Conservation (phyloP, 2,329 filamentous ascomycete genomes). For the Epichloe brachyelytri region DNA sequence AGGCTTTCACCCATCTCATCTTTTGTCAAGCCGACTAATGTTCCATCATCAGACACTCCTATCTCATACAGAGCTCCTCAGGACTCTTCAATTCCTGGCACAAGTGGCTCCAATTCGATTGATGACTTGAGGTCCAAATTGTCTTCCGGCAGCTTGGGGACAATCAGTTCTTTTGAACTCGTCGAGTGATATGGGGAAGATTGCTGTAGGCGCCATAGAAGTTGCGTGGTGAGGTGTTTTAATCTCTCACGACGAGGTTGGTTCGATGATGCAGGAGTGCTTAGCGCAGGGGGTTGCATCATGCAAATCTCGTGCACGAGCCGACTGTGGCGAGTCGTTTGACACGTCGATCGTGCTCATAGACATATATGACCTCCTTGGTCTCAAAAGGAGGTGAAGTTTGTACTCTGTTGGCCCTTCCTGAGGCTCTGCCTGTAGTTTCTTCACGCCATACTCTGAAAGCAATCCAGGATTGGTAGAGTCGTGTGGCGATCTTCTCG, state of each 20-base stretch:
- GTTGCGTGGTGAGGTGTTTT: slow-evolving; percentile 84
- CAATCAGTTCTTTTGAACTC: slow-evolving; percentile 58
- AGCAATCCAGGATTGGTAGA: slow-evolving; percentile 27
- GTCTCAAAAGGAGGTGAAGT: slow-evolving; percentile 72
- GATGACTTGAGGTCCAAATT: slow-evolving; percentile 32
- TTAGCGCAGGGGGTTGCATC: slow-evolving; percentile 12
- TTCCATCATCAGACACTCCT: slow-evolving; percentile 88
- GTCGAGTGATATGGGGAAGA: slow-evolving; percentile 84
- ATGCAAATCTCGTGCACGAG: slow-evolving; percentile 2
- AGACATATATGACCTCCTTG: slow-evolving; percentile 58
- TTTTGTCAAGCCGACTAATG: slow-evolving; percentile 72
- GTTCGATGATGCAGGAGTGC: slow-evolving; percentile 32
- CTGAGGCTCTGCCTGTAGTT: slow-evolving; percentile 80
- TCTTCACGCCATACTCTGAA: slow-evolving; percentile 54
- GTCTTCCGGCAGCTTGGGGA: slow-evolving; percentile 62
- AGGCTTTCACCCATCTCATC: slow-evolving; percentile 92
- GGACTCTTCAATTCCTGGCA: slow-evolving; percentile 81
- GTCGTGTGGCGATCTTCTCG: slow-evolving; percentile 21
- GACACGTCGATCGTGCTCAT: slow-evolving; percentile 44
- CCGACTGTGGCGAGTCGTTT: slow-evolving; percentile 1
- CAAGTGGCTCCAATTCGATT: slow-evolving; percentile 40
- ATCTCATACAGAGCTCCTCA: slow-evolving; percentile 92
- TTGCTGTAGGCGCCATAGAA: slow-evolving; percentile 90
- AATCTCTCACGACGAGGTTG: slow-evolving; percentile 72
- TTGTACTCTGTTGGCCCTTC: slow-evolving; percentile 96